phyloP scores from a whole-genome alignment of 129 eudicot species.

The Arctium minus region DNA sequence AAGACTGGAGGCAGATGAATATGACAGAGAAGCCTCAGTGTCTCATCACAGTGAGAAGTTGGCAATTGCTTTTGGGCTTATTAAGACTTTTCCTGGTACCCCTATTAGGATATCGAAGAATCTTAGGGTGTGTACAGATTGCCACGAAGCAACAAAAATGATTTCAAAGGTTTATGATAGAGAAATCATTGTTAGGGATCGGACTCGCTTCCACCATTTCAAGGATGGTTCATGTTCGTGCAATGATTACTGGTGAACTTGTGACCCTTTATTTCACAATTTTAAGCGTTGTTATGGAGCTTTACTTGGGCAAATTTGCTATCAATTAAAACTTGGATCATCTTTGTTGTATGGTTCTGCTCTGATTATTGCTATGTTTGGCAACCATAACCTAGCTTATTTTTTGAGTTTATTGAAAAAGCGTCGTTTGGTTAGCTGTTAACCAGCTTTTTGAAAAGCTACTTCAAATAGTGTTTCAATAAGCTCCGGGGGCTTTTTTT shows the following conservation, averaged over 20 bases:
- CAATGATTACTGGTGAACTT: conserved; percentile 41
- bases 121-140: conserved; percentile 39
- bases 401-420: not conserved
- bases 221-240: conserved; percentile 41
- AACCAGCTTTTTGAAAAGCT: not conserved
- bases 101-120: conserved; percentile 36
- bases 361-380: not conserved
- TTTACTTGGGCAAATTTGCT: not conserved
- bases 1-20: conserved; percentile 44
- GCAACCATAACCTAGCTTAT: not conserved
- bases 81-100: conserved; percentile 23
- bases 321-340: not conserved
- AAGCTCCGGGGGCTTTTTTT: not conserved
- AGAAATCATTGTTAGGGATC: conserved; percentile 40
- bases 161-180: conserved; percentile 37
- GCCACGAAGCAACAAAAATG: conserved; percentile 40
- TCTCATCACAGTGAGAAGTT: conserved; percentile 56
- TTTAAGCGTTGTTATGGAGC: not conserved
- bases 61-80: conserved; percentile 52
- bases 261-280: not conserved
- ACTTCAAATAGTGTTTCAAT: not conserved
- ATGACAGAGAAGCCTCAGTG: conserved; percentile 30
- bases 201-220: conserved; percentile 50
- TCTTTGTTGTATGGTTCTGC: not conserved
- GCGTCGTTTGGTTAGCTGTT: not conserved